Conservation (phyloP, 2,329 filamentous ascomycete species). For the Grosmannia huntii region DNA sequence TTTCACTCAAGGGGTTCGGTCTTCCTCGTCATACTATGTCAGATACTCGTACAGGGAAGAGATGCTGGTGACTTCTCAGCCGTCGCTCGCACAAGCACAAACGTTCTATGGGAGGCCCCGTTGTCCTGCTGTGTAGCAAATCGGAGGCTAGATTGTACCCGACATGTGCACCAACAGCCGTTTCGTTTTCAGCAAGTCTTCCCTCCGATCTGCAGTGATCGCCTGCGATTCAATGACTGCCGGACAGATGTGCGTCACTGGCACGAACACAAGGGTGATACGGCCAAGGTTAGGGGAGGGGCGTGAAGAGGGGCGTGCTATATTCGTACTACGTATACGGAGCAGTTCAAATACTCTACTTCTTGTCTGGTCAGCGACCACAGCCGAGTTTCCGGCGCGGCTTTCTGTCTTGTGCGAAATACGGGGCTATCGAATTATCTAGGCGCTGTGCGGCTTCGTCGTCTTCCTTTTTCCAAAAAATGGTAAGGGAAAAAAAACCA, state of each 20-base stretch:
- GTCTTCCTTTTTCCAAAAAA: too few relatives aligned
- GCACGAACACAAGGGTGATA: not conserved
- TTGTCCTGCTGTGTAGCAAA: not conserved
- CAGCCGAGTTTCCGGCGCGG: too few relatives aligned
- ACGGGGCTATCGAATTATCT: too few relatives aligned
- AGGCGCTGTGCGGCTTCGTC: too few relatives aligned
- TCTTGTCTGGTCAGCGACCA: too few relatives aligned
- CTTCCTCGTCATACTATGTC: not conserved
- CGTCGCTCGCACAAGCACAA: not conserved
- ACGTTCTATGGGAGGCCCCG: not conserved
- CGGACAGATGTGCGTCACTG: not conserved
- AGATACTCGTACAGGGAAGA: not conserved
- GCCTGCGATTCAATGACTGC: not conserved
- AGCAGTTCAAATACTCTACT: too few relatives aligned
- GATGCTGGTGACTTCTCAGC: too few relatives aligned
- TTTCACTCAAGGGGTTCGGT: not conserved
- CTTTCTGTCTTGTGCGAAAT: too few relatives aligned
- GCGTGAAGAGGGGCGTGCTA: not conserved
- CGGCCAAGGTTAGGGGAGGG: not conserved
- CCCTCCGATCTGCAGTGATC: constrained; percentile 1
- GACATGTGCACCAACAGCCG: not conserved
- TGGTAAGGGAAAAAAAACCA: too few relatives aligned
- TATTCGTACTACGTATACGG: too few relatives aligned
- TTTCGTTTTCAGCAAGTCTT: not conserved
- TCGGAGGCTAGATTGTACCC: not conserved